phyloP scores from a whole-genome alignment of 2,329 filamentous ascomycete genomes.

The Phyllosticta citribraziliensis region DNA sequence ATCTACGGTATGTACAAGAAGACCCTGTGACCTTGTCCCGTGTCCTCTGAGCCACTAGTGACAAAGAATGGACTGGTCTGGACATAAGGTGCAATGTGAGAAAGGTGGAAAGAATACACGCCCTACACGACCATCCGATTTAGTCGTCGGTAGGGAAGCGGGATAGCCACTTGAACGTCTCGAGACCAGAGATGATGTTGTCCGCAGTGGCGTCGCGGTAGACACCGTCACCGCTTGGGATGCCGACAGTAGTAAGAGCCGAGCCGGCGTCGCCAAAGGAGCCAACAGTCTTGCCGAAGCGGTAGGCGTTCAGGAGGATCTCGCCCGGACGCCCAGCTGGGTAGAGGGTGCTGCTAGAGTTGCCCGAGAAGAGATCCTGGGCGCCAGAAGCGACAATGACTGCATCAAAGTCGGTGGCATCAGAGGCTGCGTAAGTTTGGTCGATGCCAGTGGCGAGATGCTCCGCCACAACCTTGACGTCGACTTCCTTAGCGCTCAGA shows the following conservation, averaged over 20 bases:
- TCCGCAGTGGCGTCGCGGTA: conserved; percentile 30
- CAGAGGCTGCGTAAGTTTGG: conserved; percentile 54
- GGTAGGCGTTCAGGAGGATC: conserved; percentile 53
- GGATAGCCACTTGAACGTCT: conserved; percentile 55
- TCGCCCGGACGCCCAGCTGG: conserved; percentile 54
- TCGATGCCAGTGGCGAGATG: conserved; percentile 44
- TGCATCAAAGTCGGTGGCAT: conserved; percentile 53
- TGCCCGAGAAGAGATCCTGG: conserved; percentile 40
- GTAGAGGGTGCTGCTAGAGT: conserved; percentile 41
- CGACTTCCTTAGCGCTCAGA: conserved; percentile 43
- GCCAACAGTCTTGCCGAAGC: conserved; percentile 61
- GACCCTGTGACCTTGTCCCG: background rate
- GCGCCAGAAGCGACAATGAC: conserved; percentile 51
- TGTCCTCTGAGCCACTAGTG: background rate
- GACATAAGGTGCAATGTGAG: background rate
- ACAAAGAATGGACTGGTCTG: background rate
- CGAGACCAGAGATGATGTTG: conserved; percentile 42
- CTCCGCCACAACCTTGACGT: conserved; percentile 53
- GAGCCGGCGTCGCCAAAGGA: conserved; percentile 41
- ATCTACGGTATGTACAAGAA: background rate
- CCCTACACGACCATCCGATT: background rate
- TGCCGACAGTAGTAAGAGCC: conserved; percentile 35
- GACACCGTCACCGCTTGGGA: conserved; percentile 26
- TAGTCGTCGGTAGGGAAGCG: conserved; percentile 48
- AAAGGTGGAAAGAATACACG: background rate